Percentiles rank a stretch among this genome's conserved stretches.
These are phyloP conservation scores for Leucaena leucocephala DNA, from an alignment of 306 rosid species.

Conservation along the genomic window DNA sequence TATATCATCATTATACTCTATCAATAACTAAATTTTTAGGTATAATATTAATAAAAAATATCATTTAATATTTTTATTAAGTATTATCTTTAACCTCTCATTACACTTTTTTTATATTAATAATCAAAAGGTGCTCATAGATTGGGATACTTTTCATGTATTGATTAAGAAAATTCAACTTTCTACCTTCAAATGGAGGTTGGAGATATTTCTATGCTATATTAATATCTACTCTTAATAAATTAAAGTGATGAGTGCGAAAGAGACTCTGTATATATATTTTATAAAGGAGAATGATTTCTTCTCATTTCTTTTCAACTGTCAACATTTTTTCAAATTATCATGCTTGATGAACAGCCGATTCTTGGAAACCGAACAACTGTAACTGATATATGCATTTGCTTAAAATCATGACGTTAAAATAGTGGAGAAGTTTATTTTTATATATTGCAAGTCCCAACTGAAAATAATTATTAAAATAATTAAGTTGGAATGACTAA, in stretches of 20 bases:
- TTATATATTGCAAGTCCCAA: not conserved
- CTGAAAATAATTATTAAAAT: not conserved
- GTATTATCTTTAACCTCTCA: no score
- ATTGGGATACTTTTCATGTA: not conserved
- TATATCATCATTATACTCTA: not conserved
- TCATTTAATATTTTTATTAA: no score
- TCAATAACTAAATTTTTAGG: no score
- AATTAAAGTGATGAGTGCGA: not conserved
- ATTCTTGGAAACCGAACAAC: not conserved
- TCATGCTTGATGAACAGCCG: not conserved
- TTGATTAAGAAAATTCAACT: not conserved
- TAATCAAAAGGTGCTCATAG: not conserved
- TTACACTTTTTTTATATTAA: no score
- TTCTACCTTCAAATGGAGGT: not conserved
- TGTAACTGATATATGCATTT: not conserved
- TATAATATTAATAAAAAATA: no score
- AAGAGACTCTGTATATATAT: not conserved
- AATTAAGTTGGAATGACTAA: no score
- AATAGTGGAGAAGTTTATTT: not conserved
- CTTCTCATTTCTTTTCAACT: not conserved
- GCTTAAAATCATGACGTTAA: not conserved
- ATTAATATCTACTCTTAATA: not conserved
- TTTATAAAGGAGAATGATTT: not conserved
- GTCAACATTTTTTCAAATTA: not conserved
- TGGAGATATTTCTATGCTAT: not conserved